phyloP scores from a whole-genome alignment of 768 basidiomycete species.

The Lyophyllum decastes region DNA sequence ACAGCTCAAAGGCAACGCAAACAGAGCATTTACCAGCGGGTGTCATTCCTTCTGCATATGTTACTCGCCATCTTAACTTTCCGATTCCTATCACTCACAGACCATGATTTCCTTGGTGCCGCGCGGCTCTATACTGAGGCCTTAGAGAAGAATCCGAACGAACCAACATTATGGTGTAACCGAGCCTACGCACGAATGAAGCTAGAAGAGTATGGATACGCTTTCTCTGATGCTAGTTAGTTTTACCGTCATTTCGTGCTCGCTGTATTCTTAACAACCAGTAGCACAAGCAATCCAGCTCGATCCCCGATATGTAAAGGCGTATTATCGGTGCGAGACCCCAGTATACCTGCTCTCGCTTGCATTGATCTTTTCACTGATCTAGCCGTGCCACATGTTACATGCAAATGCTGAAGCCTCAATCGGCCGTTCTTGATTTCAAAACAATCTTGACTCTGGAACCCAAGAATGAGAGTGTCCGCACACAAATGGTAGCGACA shows the following conservation, averaged over 20 bases:
- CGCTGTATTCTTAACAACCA: slow-evolving; percentile 7
- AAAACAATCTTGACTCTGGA: slow-evolving; percentile 83
- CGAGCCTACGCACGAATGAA: slow-evolving; percentile 91
- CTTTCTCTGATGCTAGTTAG: slow-evolving; percentile 84
- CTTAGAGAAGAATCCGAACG: slow-evolving; percentile 84
- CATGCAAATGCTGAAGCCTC: slow-evolving; percentile 87
- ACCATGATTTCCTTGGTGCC: slow-evolving; percentile 76
- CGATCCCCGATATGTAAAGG: slow-evolving; percentile 90
- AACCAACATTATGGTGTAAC: slow-evolving; percentile 93
- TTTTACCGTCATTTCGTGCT: slow-evolving; percentile 18
- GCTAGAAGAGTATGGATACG: slow-evolving; percentile 92
- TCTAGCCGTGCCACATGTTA: slow-evolving; percentile 85
- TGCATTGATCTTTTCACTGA: not conserved
- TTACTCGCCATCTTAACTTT: not conserved
- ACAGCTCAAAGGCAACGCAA: slow-evolving; percentile 81
- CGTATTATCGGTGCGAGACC: slow-evolving; percentile 70
- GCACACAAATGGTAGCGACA: slow-evolving; percentile 80
- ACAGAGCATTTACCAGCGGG: slow-evolving; percentile 81
- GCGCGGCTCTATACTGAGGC: slow-evolving; percentile 81
- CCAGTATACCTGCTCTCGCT: not conserved
- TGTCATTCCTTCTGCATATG: slow-evolving; percentile 6
- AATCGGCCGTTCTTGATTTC: slow-evolving; percentile 84
- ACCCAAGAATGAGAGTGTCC: slow-evolving; percentile 81
- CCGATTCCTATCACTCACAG: slow-evolving; percentile 26
- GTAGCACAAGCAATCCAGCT: slow-evolving; percentile 83